Percentiles rank a stretch among this genome's conserved stretches.
Evolutionary conservation across 495 filamentous ascomycete species (phyloP).

Genomic region (Hypoxylon cercidicola): DNA sequence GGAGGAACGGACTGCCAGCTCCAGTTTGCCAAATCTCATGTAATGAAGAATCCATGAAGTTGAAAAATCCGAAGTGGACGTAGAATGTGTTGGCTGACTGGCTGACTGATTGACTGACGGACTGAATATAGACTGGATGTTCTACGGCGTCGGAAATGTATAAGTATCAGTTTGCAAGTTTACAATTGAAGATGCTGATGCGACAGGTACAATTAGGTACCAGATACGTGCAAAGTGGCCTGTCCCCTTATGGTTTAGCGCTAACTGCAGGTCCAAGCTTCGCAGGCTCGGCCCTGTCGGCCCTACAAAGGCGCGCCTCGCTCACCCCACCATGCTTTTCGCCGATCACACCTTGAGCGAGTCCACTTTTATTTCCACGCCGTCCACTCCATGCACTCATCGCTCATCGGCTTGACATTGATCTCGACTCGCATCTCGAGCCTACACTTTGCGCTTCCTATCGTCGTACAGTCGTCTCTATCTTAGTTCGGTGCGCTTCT

Average conservation of each 20-base stretch:
- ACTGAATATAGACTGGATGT: neutral
- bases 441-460: neutral
- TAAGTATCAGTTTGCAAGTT: too few relatives aligned
- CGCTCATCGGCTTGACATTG: neutral
- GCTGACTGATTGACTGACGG: neutral
- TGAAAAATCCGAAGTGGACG: conserved; percentile 10
- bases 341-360: too few relatives aligned
- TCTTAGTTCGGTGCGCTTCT: neutral
- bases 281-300: too few relatives aligned
- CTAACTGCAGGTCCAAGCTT: too few relatives aligned
- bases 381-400: neutral
- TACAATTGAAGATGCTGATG: neutral
- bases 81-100: neutral
- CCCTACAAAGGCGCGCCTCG: too few relatives aligned
- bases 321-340: too few relatives aligned
- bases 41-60: conserved; percentile 74
- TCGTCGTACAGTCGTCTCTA: too few relatives aligned
- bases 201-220: too few relatives aligned
- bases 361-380: neutral
- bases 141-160: conserved; percentile 17
- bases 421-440: neutral
- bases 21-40: conserved; percentile 91
- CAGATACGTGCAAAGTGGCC: too few relatives aligned
- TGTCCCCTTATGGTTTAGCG: neutral
- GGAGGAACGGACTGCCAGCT: conserved; percentile 81